A percentile compares a stretch with the other conserved stretches of the same genome.
Conservation (phyloP, 2,329 filamentous ascomycete genomes). For the Neonectria faginata region DNA sequence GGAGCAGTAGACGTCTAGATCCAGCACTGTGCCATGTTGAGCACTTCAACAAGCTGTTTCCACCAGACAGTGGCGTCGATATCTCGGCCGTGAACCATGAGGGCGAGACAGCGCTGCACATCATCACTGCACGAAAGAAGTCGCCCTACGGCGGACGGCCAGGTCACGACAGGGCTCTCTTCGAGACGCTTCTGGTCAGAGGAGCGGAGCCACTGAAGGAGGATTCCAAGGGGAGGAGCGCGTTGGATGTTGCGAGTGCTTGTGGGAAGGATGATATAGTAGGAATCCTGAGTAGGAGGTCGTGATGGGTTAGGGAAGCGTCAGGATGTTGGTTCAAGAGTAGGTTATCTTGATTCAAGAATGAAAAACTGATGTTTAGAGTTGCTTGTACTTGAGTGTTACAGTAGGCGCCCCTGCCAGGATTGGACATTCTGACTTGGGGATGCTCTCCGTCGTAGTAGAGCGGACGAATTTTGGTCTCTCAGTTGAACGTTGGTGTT, state of each 20-base stretch:
- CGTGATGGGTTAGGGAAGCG: no score
- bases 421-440: no score
- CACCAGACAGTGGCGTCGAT: conserved; percentile 28
- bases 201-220: conserved; percentile 40
- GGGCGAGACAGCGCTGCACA: conserved; percentile 37
- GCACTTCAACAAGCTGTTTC: conserved; percentile 32
- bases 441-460: no score
- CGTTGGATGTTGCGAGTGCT: conserved; percentile 41
- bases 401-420: no score
- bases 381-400: no score
- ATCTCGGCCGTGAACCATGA: conserved; percentile 28
- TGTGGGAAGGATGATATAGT: conserved; percentile 38
- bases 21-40: conserved; percentile 24
- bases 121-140: conserved; percentile 15
- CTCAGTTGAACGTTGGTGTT: no score
- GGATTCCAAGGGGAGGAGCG: conserved; percentile 36
- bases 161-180: conserved; percentile 33
- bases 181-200: conserved; percentile 32
- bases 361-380: no score
- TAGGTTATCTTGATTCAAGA: no score
- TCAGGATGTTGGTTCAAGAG: no score
- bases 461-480: no score
- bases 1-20: fast-evolving
- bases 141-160: fast-evolving
- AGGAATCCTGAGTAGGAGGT: conserved; percentile 27